A percentile compares a stretch with the other conserved stretches of the same genome.
Conservation (phyloP, 805 yeast species). For the Jamesozyma piceae region DNA sequence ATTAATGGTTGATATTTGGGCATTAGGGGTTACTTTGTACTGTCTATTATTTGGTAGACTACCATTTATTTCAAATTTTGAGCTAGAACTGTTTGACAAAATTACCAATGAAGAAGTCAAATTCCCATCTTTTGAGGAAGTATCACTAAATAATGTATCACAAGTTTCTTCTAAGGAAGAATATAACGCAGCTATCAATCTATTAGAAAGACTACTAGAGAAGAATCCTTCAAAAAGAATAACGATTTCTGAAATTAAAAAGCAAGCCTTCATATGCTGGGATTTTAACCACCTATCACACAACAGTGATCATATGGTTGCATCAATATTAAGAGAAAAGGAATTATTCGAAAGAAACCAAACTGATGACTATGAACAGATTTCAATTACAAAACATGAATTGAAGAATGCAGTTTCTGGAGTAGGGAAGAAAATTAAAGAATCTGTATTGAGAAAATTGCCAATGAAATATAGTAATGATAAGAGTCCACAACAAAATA, state of each 20-base stretch:
- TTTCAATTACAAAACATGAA: conserved; percentile 57
- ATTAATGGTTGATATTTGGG: conserved; percentile 94
- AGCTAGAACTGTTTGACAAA: conserved; percentile 57
- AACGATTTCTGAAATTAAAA: conserved; percentile 62
- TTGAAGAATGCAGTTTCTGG: conserved; percentile 73
- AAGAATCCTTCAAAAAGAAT: conserved; percentile 66
- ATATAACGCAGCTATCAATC: conserved; percentile 40
- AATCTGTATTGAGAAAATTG: conserved; percentile 12
- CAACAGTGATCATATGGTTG: conserved; percentile 10
- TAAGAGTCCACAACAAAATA: not conserved
- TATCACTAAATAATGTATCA: conserved; percentile 28
- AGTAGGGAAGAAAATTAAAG: conserved; percentile 57
- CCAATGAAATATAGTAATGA: conserved; percentile 5
- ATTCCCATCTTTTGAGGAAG: conserved; percentile 41
- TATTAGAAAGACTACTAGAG: conserved; percentile 51
- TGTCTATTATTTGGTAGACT: conserved; percentile 83
- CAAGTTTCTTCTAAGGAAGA: conserved; percentile 37
- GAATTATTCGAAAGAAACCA: conserved; percentile 21
- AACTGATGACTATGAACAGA: conserved; percentile 32
- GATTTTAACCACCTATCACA: conserved; percentile 28
- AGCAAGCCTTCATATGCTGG: conserved; percentile 58
- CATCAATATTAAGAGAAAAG: conserved; percentile 14
- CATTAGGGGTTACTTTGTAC: conserved; percentile 83
- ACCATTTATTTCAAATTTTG: conserved; percentile 84
- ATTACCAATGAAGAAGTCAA: conserved; percentile 54